phyloP scores from a whole-genome alignment of 768 basidiomycete genomes.

The Lactarius vividus region DNA sequence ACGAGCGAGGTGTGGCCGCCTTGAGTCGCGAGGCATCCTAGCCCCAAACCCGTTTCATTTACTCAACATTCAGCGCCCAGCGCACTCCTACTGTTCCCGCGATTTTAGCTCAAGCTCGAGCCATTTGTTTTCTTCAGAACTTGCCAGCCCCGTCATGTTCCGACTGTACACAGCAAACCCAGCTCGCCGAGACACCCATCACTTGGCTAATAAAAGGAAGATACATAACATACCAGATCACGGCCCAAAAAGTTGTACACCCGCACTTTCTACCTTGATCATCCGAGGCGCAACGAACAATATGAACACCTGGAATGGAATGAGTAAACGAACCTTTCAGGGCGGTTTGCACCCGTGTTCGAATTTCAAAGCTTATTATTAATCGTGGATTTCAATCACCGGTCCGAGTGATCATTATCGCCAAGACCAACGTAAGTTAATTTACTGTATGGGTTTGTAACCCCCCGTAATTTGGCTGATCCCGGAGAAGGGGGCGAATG shows the following conservation, averaged over 20 bases:
- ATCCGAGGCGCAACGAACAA: too few relatives aligned
- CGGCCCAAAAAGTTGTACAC: too few relatives aligned
- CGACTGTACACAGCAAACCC: too few relatives aligned
- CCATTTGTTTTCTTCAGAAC: background rate
- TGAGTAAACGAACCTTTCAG: background rate
- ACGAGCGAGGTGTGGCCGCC: background rate
- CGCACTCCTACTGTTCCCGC: background rate
- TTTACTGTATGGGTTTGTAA: background rate
- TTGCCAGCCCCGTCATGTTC: too few relatives aligned
- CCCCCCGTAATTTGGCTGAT: background rate
- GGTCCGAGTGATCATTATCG: background rate
- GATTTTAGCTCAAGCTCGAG: background rate
- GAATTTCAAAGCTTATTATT: background rate
- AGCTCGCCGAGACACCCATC: too few relatives aligned
- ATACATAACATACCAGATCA: too few relatives aligned
- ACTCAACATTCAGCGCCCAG: background rate
- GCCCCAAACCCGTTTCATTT: background rate
- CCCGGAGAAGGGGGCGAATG: background rate
- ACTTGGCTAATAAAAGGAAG: too few relatives aligned
- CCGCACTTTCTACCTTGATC: too few relatives aligned
- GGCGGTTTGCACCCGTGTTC: background rate
- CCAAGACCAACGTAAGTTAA: background rate
- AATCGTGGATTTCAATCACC: background rate
- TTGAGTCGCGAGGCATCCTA: background rate
- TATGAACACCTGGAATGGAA: too few relatives aligned